These are phyloP conservation scores for Lathyrus sativus DNA, from an alignment of 306 rosid species.

Conservation along the genomic window DNA sequence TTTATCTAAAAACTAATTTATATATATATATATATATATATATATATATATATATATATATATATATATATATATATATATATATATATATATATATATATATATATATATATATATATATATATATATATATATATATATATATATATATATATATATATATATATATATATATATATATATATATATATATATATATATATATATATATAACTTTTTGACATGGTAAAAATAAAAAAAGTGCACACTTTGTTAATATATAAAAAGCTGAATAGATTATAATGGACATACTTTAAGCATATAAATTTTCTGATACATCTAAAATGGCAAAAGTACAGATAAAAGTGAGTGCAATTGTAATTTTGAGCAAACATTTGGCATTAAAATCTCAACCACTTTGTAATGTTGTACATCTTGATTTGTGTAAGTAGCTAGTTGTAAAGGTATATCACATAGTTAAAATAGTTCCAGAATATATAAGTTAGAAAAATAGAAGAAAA, in stretches of 20 bases:
- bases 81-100: too few relatives aligned
- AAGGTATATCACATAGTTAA: constrained; percentile 40
- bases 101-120: too few relatives aligned
- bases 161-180: too few relatives aligned
- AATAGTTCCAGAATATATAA: constrained; percentile 44
- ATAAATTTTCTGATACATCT: constrained; percentile 39
- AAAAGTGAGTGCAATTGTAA: constrained; percentile 43
- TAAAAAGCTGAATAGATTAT: constrained; percentile 8
- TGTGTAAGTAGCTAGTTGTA: constrained; percentile 50
- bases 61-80: too few relatives aligned
- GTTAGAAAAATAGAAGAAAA: constrained; percentile 40
- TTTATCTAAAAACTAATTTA: too few relatives aligned
- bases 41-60: too few relatives aligned
- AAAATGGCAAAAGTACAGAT: constrained; percentile 40
- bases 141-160: too few relatives aligned
- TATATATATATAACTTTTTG: too few relatives aligned
- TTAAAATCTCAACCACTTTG: constrained; percentile 51
- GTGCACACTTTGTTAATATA: background rate
- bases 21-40: too few relatives aligned
- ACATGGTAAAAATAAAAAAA: background rate
- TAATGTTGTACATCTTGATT: constrained; percentile 45
- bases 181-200: too few relatives aligned
- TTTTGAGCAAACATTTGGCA: constrained; percentile 54
- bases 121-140: too few relatives aligned
- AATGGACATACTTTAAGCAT: constrained; percentile 39